Percentiles rank a stretch among this genome's conserved stretches.
Evolutionary conservation across 495 filamentous ascomycete genomes (phyloP).

Genomic region (Hypoxylon fuscum): DNA sequence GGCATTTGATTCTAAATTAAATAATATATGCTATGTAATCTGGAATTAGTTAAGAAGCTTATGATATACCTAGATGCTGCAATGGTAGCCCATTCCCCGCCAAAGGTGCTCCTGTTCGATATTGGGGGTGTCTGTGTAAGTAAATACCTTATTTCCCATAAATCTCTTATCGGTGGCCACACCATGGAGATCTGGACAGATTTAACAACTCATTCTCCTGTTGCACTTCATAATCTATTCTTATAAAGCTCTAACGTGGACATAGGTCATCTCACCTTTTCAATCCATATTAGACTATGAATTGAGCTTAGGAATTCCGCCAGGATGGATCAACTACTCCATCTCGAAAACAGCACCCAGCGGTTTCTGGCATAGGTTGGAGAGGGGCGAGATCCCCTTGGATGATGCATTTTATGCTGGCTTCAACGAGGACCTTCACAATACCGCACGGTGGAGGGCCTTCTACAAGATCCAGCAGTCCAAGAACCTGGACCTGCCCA

Average conservation of each 20-base stretch:
- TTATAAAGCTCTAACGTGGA: constrained; percentile 28
- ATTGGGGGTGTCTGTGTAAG: constrained; percentile 97
- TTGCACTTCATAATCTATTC: not conserved
- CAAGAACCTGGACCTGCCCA: constrained; percentile 44
- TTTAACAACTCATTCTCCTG: not conserved
- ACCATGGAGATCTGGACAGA: not conserved
- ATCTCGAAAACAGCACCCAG: constrained; percentile 80
- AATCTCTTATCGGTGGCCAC: not conserved
- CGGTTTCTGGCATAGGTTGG: constrained; percentile 87
- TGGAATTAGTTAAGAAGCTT: no score
- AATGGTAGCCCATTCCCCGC: constrained; percentile 56
- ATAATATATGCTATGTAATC: no score
- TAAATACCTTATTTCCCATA: constrained; percentile 16
- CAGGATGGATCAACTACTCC: constrained; percentile 89
- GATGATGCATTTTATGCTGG: constrained; percentile 77
- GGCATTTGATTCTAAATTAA: not conserved
- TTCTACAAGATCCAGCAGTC: constrained; percentile 52
- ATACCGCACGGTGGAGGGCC: constrained; percentile 69
- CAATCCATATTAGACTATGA: constrained; percentile 94
- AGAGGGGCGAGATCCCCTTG: constrained; percentile 77
- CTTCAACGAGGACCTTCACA: constrained; percentile 78
- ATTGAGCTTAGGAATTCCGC: constrained; percentile 73
- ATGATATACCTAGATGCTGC: constrained; percentile 34
- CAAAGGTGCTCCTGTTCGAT: constrained; percentile 90
- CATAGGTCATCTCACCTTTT: constrained; percentile 87